Base-by-base conservation (phyloP, 2,329 filamentous ascomycete genomes). In the Pezicula carpinea region DNA sequence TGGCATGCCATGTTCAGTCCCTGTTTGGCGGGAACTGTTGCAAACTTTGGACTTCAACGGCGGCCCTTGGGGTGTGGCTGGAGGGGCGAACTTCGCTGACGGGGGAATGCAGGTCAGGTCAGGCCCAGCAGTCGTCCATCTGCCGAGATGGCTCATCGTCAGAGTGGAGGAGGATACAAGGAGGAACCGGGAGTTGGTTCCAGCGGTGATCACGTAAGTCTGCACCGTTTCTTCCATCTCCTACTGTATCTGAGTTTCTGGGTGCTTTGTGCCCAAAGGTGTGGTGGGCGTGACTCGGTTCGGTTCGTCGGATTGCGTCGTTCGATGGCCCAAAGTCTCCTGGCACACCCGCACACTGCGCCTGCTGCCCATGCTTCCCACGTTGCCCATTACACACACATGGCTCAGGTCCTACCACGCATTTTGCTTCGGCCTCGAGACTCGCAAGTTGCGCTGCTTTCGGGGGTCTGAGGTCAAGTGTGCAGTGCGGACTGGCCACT, bases 151-250 rank as follows among this genome's bases (percentile, higher is more conserved):
- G 53, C 59, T 29, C 60, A 64, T 56, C 60, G 57, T 51, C 61
- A 61, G 47, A 58, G 50, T 41, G 56, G 55, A 47, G 56, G 55
- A 47, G 56, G 53, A 44, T 74, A 73, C 66, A 74, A 74, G 65
- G 69, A 73, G 62, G 70, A 73, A 51, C 63, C 69, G 18, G 58
- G 57, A 44, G 56, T 59, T 40, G 55, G 59, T 19, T 58, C 59
- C 26, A 52, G 56, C 35, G 68, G 68, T 49, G 69, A 74, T 65
- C 64, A 70, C 54, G 72, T 75, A 65, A 72, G 71, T 70, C 46
- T 42, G 44, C 31, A 36, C 35, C 43, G 39, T 51, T 43, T 42
- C 29, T 54, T 51, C 29, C 33, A 43, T 48, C 50, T 53, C 39
- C 50, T 4, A 29, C 10, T 46, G 48, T 47, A 42, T 32, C 14